These are phyloP conservation scores for Malassezia nana DNA, from an alignment of 1,284 basidiomycete species.

Conservation along the genomic window DNA sequence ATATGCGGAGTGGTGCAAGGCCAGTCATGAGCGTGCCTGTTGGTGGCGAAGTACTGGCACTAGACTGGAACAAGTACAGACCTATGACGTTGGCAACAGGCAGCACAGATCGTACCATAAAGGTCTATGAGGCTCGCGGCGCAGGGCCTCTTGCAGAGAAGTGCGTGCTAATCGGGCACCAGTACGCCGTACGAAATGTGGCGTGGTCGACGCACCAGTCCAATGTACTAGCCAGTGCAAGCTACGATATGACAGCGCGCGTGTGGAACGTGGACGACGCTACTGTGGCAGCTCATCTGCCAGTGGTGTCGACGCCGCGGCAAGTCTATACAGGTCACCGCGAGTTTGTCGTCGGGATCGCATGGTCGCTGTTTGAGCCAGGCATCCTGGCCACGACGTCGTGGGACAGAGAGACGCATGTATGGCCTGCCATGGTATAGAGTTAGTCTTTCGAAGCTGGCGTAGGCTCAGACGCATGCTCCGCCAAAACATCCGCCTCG, in stretches of 20 bases:
- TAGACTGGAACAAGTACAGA: slow-evolving; percentile 89
- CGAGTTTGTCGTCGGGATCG: slow-evolving; percentile 84
- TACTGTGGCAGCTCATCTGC: slow-evolving; percentile 10
- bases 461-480: not conserved
- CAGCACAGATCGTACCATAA: slow-evolving; percentile 68
- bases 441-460: not conserved
- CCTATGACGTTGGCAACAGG: slow-evolving; percentile 67
- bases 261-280: slow-evolving; percentile 55
- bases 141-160: slow-evolving; percentile 15
- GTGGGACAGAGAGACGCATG: slow-evolving; percentile 75
- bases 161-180: slow-evolving; percentile 49
- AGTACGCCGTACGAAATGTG: slow-evolving; percentile 52
- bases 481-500: slow-evolving; percentile 18
- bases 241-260: slow-evolving; percentile 93
- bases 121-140: slow-evolving; percentile 63
- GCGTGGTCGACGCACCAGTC: slow-evolving; percentile 56
- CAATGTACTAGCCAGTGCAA: slow-evolving; percentile 68
- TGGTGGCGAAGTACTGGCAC: slow-evolving; percentile 53
- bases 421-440: slow-evolving; percentile 51
- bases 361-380: slow-evolving; percentile 72
- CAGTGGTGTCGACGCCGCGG: slow-evolving; percentile 48
- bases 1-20: slow-evolving; percentile 20
- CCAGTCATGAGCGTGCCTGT: slow-evolving; percentile 25
- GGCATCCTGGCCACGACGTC: slow-evolving; percentile 73
- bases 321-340: slow-evolving; percentile 75